These are phyloP conservation scores for Kwoniella sp. DNA, from an alignment of 768 basidiomycete genomes.

Conservation along the genomic window DNA sequence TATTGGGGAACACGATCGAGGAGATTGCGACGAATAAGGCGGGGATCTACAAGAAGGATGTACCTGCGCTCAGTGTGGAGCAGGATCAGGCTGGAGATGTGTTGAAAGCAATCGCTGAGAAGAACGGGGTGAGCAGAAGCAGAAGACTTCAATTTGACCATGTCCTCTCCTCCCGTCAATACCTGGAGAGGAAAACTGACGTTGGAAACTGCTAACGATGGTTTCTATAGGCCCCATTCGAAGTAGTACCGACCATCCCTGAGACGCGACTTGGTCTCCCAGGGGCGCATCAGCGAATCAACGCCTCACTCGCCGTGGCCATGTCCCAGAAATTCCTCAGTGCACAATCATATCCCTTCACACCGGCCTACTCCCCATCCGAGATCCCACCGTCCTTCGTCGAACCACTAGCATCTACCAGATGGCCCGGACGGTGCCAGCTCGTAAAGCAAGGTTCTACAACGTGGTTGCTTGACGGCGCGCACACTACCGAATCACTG, in stretches of 20 bases:
- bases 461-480: conserved; percentile 93
- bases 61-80: conserved; percentile 79
- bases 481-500: conserved; percentile 90
- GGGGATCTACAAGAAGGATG: conserved; percentile 90
- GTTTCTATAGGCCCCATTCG: conserved; percentile 58
- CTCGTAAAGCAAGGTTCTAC: conserved; percentile 61
- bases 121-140: conserved; percentile 62
- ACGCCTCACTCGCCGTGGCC: conserved; percentile 80
- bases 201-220: not conserved
- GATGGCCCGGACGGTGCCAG: conserved; percentile 97
- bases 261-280: conserved; percentile 69
- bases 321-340: conserved; percentile 70
- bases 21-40: conserved; percentile 96
- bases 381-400: conserved; percentile 63
- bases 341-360: conserved; percentile 40
- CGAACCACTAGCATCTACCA: conserved; percentile 67
- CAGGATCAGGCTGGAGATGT: conserved; percentile 68
- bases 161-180: no score
- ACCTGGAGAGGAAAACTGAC: no score
- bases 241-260: conserved; percentile 63
- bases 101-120: conserved; percentile 67
- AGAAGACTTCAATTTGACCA: not conserved
- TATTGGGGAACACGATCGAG: conserved; percentile 80
- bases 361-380: conserved; percentile 11
- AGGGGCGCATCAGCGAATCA: conserved; percentile 81